These are phyloP conservation scores for Myxozyma udenii DNA, from an alignment of 805 yeast species.

Conservation along the genomic window DNA sequence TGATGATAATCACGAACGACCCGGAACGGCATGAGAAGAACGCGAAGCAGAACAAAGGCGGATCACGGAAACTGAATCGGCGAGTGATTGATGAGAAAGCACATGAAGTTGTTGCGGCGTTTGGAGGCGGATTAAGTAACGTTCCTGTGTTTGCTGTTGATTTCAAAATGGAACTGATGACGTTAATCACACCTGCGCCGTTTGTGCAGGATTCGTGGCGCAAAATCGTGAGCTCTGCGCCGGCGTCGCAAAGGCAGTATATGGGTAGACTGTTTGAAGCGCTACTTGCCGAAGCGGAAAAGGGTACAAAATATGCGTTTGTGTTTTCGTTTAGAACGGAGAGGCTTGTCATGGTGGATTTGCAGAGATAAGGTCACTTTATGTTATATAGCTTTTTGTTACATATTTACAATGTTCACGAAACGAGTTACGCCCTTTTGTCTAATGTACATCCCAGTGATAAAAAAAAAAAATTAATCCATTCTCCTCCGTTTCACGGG, in stretches of 20 bases:
- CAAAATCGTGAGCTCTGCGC: constrained; percentile 75
- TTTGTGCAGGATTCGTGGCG: constrained; percentile 69
- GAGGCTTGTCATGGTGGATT: constrained; percentile 62
- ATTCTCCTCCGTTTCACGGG: constrained; percentile 18
- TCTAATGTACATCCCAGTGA: not conserved
- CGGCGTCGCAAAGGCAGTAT: constrained; percentile 75
- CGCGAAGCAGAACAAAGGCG: constrained; percentile 69
- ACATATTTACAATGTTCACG: not conserved
- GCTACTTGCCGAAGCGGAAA: constrained; percentile 45
- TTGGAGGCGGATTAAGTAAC: constrained; percentile 46
- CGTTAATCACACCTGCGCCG: constrained; percentile 75
- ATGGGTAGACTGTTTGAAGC: constrained; percentile 70
- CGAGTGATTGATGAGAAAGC: constrained; percentile 55
- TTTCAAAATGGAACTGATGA: constrained; percentile 75
- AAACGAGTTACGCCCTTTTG: not conserved
- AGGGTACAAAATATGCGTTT: constrained; percentile 76
- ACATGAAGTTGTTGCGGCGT: constrained; percentile 52
- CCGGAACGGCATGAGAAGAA: constrained; percentile 64
- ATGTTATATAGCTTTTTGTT: not conserved
- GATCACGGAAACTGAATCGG: constrained; percentile 47
- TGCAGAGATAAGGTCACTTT: constrained; percentile 40
- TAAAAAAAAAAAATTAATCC: not conserved
- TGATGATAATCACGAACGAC: constrained; percentile 68
- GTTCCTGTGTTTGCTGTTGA: constrained; percentile 81
- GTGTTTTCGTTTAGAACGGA: constrained; percentile 76